A percentile compares a stretch with the other conserved stretches of the same genome.
phyloP scores from a whole-genome alignment of 2,329 filamentous ascomycete genomes.

The Monilinia aucupariae region DNA sequence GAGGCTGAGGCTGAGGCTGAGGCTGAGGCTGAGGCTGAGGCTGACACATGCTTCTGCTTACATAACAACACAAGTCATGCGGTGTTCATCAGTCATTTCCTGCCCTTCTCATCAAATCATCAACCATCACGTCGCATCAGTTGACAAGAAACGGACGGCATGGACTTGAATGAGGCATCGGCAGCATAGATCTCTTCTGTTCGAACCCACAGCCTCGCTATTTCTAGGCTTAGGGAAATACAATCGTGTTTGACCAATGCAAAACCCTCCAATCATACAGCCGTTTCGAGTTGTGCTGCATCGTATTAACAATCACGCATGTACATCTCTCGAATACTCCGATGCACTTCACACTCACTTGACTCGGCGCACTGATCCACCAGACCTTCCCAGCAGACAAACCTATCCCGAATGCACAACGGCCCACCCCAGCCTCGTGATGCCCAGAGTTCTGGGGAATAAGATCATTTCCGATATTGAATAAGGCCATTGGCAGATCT shows the following conservation, averaged over 20 bases:
- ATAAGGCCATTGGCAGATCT: not conserved
- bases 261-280: not conserved
- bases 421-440: slow-evolving; percentile 13
- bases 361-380: slow-evolving; percentile 13
- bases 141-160: not conserved
- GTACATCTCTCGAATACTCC: slow-evolving; percentile 4
- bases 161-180: no score
- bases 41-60: not conserved
- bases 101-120: not conserved
- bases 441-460: slow-evolving; percentile 1
- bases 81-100: no score
- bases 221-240: not conserved
- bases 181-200: no score
- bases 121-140: not conserved
- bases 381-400: slow-evolving; percentile 12
- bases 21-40: not conserved
- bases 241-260: not conserved
- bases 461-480: not conserved
- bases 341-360: slow-evolving; percentile 2
- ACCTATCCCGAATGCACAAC: slow-evolving; percentile 6
- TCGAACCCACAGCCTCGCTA: not conserved
- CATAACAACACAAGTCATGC: not conserved
- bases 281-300: not conserved
- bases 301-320: slow-evolving; percentile 10
- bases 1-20: not conserved